phyloP scores from a whole-genome alignment of 306 rosid species.

The Senna tora region DNA sequence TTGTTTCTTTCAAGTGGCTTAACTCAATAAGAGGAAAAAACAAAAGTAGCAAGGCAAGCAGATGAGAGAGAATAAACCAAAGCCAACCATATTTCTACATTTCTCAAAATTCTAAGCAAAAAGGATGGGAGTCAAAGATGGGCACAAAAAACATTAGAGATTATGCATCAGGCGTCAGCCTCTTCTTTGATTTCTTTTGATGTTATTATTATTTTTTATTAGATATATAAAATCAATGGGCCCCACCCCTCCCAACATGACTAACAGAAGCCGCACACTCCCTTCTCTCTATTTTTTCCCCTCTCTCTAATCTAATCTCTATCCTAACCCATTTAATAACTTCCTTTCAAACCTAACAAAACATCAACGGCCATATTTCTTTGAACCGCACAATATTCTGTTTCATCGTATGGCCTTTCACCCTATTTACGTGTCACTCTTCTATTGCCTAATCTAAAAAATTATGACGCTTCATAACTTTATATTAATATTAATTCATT shows the following conservation, averaged over 20 bases:
- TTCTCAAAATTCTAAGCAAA: slow-evolving; percentile 12
- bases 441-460: not conserved
- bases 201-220: not conserved
- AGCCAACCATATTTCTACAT: not conserved
- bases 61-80: not conserved
- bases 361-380: not conserved
- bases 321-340: too few relatives aligned
- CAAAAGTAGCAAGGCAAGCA: too few relatives aligned
- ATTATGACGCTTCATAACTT: not conserved
- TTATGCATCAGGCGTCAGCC: not conserved
- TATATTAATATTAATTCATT: too few relatives aligned
- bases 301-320: not conserved
- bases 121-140: slow-evolving; percentile 27
- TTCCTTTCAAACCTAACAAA: not conserved
- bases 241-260: not conserved
- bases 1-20: too few relatives aligned
- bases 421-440: not conserved
- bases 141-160: not conserved
- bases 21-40: too few relatives aligned
- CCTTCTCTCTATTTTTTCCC: not conserved
- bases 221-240: not conserved
- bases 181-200: not conserved
- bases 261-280: not conserved
- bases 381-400: not conserved
- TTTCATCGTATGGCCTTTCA: not conserved